Evolutionary conservation across 2,329 filamentous ascomycete genomes (phyloP), one percentile per base, ranked within the genome.

Genomic region (Fusarium buxicola): DNA sequence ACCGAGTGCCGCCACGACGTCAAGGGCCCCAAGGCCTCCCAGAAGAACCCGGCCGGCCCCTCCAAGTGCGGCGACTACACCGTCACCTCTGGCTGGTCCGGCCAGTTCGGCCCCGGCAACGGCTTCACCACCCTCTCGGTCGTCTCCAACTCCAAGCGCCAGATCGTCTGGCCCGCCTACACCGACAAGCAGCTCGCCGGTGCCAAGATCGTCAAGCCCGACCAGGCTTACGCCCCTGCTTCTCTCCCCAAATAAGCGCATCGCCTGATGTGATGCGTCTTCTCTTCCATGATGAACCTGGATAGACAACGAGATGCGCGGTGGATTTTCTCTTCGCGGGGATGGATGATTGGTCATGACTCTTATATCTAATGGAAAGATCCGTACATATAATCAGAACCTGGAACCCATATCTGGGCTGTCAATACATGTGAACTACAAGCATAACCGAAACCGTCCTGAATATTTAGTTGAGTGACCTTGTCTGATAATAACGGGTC

Each of bases 121-220:
- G 84, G 82, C 63, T 86, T 86, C 77, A 86, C 83, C 21, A 84
- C 81, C 18, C 73, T 86, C 25, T 76, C 80, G 16, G 80, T 86
- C 49, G 77, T 80, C 41, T 75, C 84, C 73, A 73, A 76, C 61
- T 61, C 64, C 47, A 71, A 76, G 65, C 73, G 73, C 43, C 74
- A 78, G 60, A 86, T 86, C 53, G 71, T 79, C 58, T 86, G 76
- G 74, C 83, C 84, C 27, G 76, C 80, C 35, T 87, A 86, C 70
- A 82, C 78, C 66, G 84, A 86, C 66, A 76, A 74, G 47, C 77
- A 85, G 74, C 74, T 86, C 18, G 72, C 69, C 10, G 71, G 63
- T 36, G 82, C 80, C 44, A 70, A 75, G 49, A 76, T 77, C 32
- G 82, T 85, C 62, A 77, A 72, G 48, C 83, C 83, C 16, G 78